Conservation (phyloP, 1,139 yeast genomes). For the Cylindricascospora bacillispora region DNA sequence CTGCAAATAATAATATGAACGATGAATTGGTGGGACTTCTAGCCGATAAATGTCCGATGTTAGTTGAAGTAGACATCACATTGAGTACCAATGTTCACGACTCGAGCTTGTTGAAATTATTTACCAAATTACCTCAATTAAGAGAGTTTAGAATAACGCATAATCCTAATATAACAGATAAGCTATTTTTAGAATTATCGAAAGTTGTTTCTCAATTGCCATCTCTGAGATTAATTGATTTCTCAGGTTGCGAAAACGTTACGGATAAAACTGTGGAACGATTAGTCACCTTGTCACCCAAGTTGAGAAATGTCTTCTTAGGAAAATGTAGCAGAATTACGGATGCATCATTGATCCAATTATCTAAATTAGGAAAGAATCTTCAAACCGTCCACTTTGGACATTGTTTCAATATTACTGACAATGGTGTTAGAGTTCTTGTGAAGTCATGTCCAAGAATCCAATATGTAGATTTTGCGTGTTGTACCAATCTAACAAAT, state of each 20-base stretch:
- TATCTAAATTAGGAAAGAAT: constrained; percentile 64
- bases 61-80: constrained; percentile 85
- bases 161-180: constrained; percentile 58
- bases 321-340: constrained; percentile 85
- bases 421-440: constrained; percentile 66
- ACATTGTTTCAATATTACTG: constrained; percentile 85
- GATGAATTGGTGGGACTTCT: constrained; percentile 56
- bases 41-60: constrained; percentile 56
- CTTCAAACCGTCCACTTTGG: constrained; percentile 88
- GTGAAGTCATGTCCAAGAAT: constrained; percentile 73
- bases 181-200: constrained; percentile 22
- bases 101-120: constrained; percentile 44
- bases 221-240: constrained; percentile 63
- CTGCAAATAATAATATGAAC: constrained; percentile 55
- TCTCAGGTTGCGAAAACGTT: constrained; percentile 72
- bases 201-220: constrained; percentile 28
- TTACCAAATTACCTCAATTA: constrained; percentile 51
- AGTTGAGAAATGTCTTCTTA: constrained; percentile 72
- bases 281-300: constrained; percentile 67
- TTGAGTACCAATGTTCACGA: constrained; percentile 70
- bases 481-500: constrained; percentile 84
- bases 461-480: constrained; percentile 89
- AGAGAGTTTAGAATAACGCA: constrained; percentile 77
- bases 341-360: constrained; percentile 63
- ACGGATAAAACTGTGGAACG: constrained; percentile 71